Conservation (phyloP, 2,329 filamentous ascomycete species). For the Hypoxylon sp. region DNA sequence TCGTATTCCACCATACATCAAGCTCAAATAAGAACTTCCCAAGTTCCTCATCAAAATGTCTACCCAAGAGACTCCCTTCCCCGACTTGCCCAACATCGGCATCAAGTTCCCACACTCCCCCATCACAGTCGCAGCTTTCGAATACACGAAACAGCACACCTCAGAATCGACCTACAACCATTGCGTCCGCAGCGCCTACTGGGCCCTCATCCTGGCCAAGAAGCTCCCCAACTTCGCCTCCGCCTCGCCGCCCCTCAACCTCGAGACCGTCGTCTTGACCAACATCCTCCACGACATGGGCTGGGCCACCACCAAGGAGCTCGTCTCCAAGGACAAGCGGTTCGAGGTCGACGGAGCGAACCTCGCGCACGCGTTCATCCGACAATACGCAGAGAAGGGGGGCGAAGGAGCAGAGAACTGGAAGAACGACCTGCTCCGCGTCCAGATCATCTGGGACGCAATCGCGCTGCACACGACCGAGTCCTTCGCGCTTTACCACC, state of each 20-base stretch:
- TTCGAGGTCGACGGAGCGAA: slow-evolving; percentile 49
- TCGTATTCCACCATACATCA: background rate
- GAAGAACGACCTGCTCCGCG: slow-evolving; percentile 18
- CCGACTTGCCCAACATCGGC: slow-evolving; percentile 40
- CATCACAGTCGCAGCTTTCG: slow-evolving; percentile 42
- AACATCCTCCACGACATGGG: slow-evolving; percentile 47
- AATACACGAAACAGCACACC: slow-evolving; percentile 43
- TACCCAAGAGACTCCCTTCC: slow-evolving; percentile 29
- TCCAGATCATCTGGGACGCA: slow-evolving; percentile 31
- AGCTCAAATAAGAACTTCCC: background rate
- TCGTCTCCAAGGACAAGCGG: slow-evolving; percentile 34
- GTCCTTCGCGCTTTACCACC: slow-evolving; percentile 40
- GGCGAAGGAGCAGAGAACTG: slow-evolving; percentile 25
- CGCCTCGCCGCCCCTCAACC: slow-evolving; percentile 18
- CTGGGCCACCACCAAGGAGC: slow-evolving; percentile 34
- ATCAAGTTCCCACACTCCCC: slow-evolving; percentile 44
- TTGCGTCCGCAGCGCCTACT: slow-evolving; percentile 47
- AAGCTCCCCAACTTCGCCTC: slow-evolving; percentile 33
- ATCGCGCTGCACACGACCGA: slow-evolving; percentile 41
- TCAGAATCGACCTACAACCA: slow-evolving; percentile 44
- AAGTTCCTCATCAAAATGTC: slow-evolving; percentile 22
- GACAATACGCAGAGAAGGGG: slow-evolving; percentile 12
- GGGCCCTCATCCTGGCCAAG: slow-evolving; percentile 40
- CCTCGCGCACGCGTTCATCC: slow-evolving; percentile 28
- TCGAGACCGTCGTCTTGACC: slow-evolving; percentile 43